Evolutionary conservation across 225 moss, liverwort and hornwort genomes (phyloP), one percentile per base, ranked within the genome.

Genomic region (Lunularia cruciata): DNA sequence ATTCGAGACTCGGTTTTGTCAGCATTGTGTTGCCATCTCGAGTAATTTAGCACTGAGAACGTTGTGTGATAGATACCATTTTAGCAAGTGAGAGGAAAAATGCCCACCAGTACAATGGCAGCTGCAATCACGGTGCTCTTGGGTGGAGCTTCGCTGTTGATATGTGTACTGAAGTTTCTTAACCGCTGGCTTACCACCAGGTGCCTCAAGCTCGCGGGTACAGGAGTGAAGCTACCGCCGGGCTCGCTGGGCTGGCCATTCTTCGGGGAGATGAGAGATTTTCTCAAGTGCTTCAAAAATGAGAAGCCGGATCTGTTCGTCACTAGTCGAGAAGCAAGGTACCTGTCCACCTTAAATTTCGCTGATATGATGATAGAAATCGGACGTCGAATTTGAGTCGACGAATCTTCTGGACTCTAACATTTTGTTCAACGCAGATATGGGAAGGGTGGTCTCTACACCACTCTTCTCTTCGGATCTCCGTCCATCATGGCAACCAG

Each of bases 181-280:
- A 62, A 63, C 22, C 42, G 37, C 19, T 71, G 70, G 70, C 34
- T 71, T 18, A 8, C 42, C 30, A 6, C 32, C 3, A 43, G 59
- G 33, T 47, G 43, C 15, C 20, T 57, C 0, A 37, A 26, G 25
- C 37, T 26, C 5, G 28, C 26, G 20, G 37, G 10, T 5, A 32
- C 2, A 3, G 57, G 74, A 32, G 3, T 12, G 19, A 59, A 60
- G 42, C 30, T 76, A 35, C 75, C 75, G 0, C 58, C 60, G 10
- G 75, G 75, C n/a, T 69, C 59, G 12, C 46, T 76, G 3, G 75
- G 75, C 18, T 69, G 58, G 68, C 75, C 75, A 1, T 19, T 76
- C 61, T 16, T 76, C 25, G 75, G 75, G 15, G 69, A 76, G 45
- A 69, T 76, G 60, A 70, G 34, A 43, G 69, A 69, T 15, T 69